phyloP scores from a whole-genome alignment of 768 basidiomycete genomes.

The Roridomyces roridus region DNA sequence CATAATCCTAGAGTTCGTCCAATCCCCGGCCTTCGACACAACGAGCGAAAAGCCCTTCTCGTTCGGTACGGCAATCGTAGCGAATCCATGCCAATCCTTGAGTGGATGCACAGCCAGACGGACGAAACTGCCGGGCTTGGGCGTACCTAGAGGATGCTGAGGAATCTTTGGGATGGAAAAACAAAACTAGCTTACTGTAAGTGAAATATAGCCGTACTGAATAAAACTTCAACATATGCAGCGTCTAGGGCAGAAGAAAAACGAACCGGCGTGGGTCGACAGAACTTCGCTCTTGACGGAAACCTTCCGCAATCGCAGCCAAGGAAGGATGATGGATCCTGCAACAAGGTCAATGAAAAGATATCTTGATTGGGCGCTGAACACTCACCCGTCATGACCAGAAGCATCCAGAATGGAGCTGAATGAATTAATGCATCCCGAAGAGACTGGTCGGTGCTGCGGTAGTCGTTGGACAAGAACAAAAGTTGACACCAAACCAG shows the following conservation, averaged over 20 bases:
- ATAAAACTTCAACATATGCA: not conserved
- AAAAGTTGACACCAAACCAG: constrained; percentile 62
- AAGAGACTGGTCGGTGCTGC: constrained; percentile 40
- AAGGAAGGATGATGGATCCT: constrained; percentile 63
- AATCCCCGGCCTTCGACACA: constrained; percentile 64
- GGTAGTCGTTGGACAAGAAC: constrained; percentile 59
- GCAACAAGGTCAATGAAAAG: not conserved
- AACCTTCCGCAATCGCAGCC: constrained; percentile 63
- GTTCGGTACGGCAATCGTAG: constrained; percentile 55
- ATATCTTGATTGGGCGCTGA: not conserved
- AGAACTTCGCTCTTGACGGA: constrained; percentile 57
- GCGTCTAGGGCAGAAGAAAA: not conserved
- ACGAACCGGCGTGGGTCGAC: constrained; percentile 52
- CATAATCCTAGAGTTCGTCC: constrained; percentile 60
- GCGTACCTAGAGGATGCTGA: constrained; percentile 38
- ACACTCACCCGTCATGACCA: constrained; percentile 50
- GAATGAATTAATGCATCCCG: constrained; percentile 49
- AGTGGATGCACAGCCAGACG: constrained; percentile 54
- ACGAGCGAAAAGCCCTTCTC: constrained; percentile 60
- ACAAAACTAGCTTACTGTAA: constrained; percentile 46
- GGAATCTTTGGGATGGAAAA: not conserved
- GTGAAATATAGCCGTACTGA: constrained; percentile 61
- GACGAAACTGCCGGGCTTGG: constrained; percentile 52
- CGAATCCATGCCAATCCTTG: constrained; percentile 66
- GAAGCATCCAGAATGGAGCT: constrained; percentile 61